phyloP scores from a whole-genome alignment of 495 filamentous ascomycete genomes.

The Neurospora hispaniola region DNA sequence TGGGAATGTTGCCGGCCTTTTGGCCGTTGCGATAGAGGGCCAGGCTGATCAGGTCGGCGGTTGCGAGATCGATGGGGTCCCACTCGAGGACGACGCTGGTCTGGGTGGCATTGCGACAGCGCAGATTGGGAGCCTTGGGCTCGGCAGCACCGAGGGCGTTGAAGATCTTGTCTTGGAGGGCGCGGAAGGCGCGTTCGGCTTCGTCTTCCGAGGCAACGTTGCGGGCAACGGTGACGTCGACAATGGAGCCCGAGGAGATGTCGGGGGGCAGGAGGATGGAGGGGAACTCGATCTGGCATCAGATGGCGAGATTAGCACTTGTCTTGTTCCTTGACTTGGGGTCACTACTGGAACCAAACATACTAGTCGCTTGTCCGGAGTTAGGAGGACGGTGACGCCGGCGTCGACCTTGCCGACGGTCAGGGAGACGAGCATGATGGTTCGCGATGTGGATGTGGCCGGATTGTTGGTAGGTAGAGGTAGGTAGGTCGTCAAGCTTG shows the following conservation, averaged over 20 bases:
- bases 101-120: conserved; percentile 91
- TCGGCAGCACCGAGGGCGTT: conserved; percentile 71
- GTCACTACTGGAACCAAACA: conserved; percentile 16
- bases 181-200: conserved; percentile 61
- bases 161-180: conserved; percentile 81
- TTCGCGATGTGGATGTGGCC: neutral
- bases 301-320: neutral
- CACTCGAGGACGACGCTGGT: conserved; percentile 96
- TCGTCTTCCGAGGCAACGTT: conserved; percentile 68
- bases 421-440: conserved; percentile 81
- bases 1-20: conserved; percentile 89
- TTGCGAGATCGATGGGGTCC: conserved; percentile 90
- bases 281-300: conserved; percentile 84
- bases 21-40: conserved; percentile 89
- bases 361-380: conserved; percentile 94
- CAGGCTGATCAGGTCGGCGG: conserved; percentile 76
- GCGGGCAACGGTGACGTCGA: conserved; percentile 92
- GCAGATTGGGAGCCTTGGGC: conserved; percentile 69
- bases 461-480: neutral
- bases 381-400: conserved; percentile 92
- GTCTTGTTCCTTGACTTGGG: neutral
- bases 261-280: conserved; percentile 92
- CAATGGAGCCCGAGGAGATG: conserved; percentile 89
- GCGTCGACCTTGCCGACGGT: conserved; percentile 99
- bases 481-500: neutral